Conservation (phyloP, 148 eudicot genomes). For the Vaccinium macrocarpon region DNA sequence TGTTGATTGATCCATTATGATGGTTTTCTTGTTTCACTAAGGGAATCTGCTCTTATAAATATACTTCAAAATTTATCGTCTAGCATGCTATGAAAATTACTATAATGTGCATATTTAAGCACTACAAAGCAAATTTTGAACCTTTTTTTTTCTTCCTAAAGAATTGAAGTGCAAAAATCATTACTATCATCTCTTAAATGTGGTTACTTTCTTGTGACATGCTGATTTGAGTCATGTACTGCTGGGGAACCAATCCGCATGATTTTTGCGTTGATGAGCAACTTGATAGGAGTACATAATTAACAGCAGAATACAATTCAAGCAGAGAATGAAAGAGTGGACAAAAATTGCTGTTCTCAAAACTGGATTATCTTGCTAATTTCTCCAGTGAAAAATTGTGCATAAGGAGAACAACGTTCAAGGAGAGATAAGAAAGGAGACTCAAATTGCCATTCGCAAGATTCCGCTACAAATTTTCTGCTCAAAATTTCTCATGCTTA, state of each 20-base stretch:
- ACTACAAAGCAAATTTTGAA: no score
- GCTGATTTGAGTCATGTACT: not conserved
- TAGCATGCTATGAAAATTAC: no score
- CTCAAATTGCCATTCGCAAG: not conserved
- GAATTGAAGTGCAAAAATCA: no score
- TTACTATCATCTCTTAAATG: not conserved
- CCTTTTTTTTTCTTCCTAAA: no score
- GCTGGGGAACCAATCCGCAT: not conserved
- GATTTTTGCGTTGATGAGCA: not conserved
- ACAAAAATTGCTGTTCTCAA: not conserved
- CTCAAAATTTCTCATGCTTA: not conserved
- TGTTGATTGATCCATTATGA: not conserved
- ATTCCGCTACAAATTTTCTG: not conserved
- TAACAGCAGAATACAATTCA: not conserved
- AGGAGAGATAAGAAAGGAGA: conserved; percentile 5
- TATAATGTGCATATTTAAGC: no score
- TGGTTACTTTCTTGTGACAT: not conserved
- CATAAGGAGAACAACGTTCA: not conserved
- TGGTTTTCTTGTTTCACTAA: not conserved
- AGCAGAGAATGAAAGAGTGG: not conserved
- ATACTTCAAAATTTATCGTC: no score
- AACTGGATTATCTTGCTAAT: not conserved
- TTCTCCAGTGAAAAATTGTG: not conserved
- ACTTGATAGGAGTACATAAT: not conserved
- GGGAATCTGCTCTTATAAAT: no score